These are phyloP conservation scores for Penicillium verhagenii DNA, from an alignment of 495 filamentous ascomycete species.

Conservation along the genomic window DNA sequence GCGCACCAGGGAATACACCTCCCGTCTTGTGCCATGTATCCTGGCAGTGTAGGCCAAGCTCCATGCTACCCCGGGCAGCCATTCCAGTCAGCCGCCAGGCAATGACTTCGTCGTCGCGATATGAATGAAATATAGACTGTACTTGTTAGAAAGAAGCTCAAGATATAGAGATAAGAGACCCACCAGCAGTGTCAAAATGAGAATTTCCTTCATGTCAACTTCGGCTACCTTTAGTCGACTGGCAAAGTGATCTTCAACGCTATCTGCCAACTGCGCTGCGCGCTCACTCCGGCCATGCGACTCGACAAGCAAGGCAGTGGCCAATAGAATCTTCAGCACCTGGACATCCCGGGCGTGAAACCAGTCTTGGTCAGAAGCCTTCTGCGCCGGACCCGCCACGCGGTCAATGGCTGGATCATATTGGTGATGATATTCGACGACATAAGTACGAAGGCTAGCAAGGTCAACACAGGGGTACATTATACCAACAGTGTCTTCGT, in stretches of 20 bases:
- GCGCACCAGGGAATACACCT: constrained; percentile 53
- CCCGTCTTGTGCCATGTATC: constrained; percentile 65
- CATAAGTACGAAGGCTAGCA: constrained; percentile 52
- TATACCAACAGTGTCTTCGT: constrained; percentile 74
- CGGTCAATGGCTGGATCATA: constrained; percentile 37
- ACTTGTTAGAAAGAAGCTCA: background rate
- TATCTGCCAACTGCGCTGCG: constrained; percentile 67
- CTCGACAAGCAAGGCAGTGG: constrained; percentile 67
- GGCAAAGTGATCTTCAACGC: constrained; percentile 64
- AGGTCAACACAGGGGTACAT: constrained; percentile 84
- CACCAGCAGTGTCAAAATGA: constrained; percentile 68
- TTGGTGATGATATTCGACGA: constrained; percentile 49
- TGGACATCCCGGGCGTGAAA: constrained; percentile 67
- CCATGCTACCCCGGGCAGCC: constrained; percentile 67
- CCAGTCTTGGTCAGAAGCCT: constrained; percentile 44
- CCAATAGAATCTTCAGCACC: constrained; percentile 74
- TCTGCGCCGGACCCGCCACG: constrained; percentile 53
- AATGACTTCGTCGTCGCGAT: constrained; percentile 74
- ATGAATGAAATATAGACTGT: constrained; percentile 79
- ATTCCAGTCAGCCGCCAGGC: constrained; percentile 76
- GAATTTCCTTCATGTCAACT: constrained; percentile 66
- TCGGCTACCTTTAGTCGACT: constrained; percentile 60
- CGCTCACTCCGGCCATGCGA: constrained; percentile 72
- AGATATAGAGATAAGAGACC: constrained; percentile 13
- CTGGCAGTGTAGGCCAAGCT: constrained; percentile 74